Evolutionary conservation across 2,329 filamentous ascomycete genomes (phyloP), one percentile per base, ranked within the genome.

Genomic region (Cladorrhinum sp.): DNA sequence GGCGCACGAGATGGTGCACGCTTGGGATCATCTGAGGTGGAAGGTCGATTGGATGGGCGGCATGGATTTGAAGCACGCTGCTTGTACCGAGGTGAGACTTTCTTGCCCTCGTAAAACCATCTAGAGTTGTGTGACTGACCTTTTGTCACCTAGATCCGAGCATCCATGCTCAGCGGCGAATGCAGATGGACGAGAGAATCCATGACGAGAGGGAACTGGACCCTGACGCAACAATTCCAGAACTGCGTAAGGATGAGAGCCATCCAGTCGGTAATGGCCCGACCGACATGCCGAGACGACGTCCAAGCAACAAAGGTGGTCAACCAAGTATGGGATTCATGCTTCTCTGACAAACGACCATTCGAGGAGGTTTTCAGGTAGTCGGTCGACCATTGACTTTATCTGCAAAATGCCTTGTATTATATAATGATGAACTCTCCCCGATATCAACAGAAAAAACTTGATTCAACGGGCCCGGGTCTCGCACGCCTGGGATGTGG

Each of bases 281-380:
- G 95, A 63, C 92, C 92, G 16, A 82, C 83, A 52, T 95, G 93
- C 72, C 91, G 90, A 74, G 90, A 96, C 74, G 88, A 96, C 69
- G 86, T 87, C 14, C 91, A 98, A 67, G 95, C 95, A 3, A 84
- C 86, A 56, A 91, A 90, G 77, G 87, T 96, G 24, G 92, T 99
- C 61, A 95, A 98, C 75, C 89, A 96, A 75, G 95, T 99, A n/a
- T 99, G 94, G 92, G 93, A 96, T 68, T 97, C 92, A 69, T 99
- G 95, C 75, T 99, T 96, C 74, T 80, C 85, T 56, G 95, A 99
- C 76, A 98, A 94, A 3, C 82, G 95, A 71, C 95, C 95, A 1
- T 99, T 99, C 76, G 92, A 98, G 74, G 94, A 98, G 74, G 92
- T 99, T 57, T 99, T 96, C 75, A 87, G 91, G 74, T 94, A 23